Percentiles rank a stretch among this genome's conserved stretches.
phyloP scores from a whole-genome alignment of 2,329 filamentous ascomycete genomes.

The Nectriaceae sp. region DNA sequence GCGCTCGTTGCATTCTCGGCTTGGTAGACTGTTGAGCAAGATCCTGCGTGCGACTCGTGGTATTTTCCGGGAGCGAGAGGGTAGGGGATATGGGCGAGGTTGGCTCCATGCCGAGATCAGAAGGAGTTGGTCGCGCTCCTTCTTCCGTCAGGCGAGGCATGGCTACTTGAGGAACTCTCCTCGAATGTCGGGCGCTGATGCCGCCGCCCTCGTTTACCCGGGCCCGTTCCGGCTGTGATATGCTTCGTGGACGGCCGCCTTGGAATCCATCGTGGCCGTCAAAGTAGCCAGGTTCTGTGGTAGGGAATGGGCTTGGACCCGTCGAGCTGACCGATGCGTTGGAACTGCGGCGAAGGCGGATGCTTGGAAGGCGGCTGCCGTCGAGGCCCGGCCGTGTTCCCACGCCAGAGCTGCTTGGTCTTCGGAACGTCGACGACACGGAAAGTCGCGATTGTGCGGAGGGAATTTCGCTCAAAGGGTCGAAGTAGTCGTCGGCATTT shows the following conservation, averaged over 20 bases:
- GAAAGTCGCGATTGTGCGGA: slow-evolving; percentile 26
- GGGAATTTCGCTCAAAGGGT: slow-evolving; percentile 20
- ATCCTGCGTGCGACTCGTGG: slow-evolving; percentile 1
- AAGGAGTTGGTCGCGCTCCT: slow-evolving; percentile 36
- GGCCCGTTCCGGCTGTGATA: slow-evolving; percentile 36
- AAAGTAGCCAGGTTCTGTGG: slow-evolving; percentile 10
- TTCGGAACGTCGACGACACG: slow-evolving; percentile 11
- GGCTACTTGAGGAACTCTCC: slow-evolving; percentile 34
- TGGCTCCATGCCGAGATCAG: slow-evolving; percentile 32
- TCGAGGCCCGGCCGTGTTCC: slow-evolving; percentile 15
- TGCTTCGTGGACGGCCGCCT: slow-evolving; percentile 34
- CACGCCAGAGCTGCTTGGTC: slow-evolving; percentile 5
- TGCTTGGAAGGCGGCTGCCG: slow-evolving; percentile 24
- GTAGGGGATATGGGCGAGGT: slow-evolving; percentile 26
- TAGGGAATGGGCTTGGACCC: neutral
- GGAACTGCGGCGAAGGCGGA: slow-evolving; percentile 26
- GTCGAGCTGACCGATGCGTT: slow-evolving; percentile 22
- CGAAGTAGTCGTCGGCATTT: slow-evolving; percentile 24
- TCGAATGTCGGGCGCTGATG: slow-evolving; percentile 29
- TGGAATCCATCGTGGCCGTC: slow-evolving; percentile 14
- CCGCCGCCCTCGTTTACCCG: slow-evolving; percentile 18
- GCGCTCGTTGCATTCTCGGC: slow-evolving; percentile 15
- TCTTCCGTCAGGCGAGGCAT: slow-evolving; percentile 44
- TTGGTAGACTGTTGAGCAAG: neutral
- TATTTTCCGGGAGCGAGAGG: slow-evolving; percentile 28